These are phyloP conservation scores for Podospora pseudoanserina DNA, from an alignment of 495 filamentous ascomycete species.

Conservation along the genomic window DNA sequence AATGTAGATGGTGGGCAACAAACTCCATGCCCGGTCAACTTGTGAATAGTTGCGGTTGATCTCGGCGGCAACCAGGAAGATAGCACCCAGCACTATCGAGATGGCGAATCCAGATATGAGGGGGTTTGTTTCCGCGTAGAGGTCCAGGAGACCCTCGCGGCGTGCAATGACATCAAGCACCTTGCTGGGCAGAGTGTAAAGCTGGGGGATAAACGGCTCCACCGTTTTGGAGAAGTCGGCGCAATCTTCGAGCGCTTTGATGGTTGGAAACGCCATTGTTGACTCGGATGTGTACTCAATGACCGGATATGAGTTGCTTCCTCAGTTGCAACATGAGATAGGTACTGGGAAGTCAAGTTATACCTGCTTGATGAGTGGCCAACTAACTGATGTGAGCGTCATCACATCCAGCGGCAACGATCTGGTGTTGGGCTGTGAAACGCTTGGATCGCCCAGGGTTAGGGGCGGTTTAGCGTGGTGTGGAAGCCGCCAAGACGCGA, in stretches of 20 bases:
- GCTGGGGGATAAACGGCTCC: constrained; percentile 70
- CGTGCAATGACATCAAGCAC: constrained; percentile 56
- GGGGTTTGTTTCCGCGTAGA: constrained; percentile 89
- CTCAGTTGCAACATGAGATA: neutral
- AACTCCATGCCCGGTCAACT: constrained; percentile 86
- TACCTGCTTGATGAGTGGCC: neutral
- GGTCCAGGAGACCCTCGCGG: constrained; percentile 49
- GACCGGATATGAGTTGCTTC: neutral
- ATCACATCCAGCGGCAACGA: neutral
- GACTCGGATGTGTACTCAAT: neutral
- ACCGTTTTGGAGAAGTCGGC: constrained; percentile 70
- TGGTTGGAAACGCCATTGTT: constrained; percentile 64
- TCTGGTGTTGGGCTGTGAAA: neutral
- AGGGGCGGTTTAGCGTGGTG: neutral
- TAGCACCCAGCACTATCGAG: constrained; percentile 59
- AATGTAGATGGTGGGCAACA: constrained; percentile 83
- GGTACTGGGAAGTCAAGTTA: neutral
- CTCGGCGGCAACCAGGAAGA: constrained; percentile 73
- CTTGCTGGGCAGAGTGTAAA: constrained; percentile 64
- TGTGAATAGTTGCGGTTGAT: constrained; percentile 91
- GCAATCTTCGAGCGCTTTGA: constrained; percentile 67
- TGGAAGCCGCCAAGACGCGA: neutral
- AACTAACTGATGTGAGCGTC: neutral
- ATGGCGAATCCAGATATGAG: constrained; percentile 71
- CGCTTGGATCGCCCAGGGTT: constrained; percentile 2